A percentile compares a stretch with the other conserved stretches of the same genome.
phyloP scores from a whole-genome alignment of 2,329 filamentous ascomycete genomes.

The Phialocephala subalpina region DNA sequence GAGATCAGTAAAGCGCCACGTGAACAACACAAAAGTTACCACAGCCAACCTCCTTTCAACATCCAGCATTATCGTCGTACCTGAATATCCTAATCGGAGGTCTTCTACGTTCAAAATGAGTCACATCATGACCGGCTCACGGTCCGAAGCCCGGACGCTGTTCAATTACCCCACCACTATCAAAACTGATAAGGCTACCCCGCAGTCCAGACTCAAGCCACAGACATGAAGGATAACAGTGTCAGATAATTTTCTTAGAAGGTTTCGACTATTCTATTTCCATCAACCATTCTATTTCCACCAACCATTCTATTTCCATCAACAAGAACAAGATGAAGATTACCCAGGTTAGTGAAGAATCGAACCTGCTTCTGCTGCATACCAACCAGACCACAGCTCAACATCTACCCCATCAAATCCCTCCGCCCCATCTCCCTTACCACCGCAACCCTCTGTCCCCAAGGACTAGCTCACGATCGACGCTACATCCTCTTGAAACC shows the following conservation, averaged over 20 bases:
- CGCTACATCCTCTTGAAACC: slow-evolving; percentile 72
- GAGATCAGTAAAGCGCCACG: not conserved
- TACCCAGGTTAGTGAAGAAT: slow-evolving; percentile 15
- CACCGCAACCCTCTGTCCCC: slow-evolving; percentile 59
- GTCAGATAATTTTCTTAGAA: too few species aligned
- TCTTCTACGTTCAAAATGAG: not conserved
- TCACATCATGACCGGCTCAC: not conserved
- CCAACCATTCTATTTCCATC: not conserved
- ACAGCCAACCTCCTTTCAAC: not conserved
- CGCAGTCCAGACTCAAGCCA: not conserved
- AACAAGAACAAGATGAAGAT: slow-evolving; percentile 23
- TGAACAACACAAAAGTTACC: not conserved
- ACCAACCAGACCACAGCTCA: slow-evolving; percentile 54
- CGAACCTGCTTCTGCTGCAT: not conserved
- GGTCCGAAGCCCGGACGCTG: not conserved
- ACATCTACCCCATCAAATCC: slow-evolving; percentile 77
- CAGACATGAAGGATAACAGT: not conserved
- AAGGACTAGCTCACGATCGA: slow-evolving; percentile 71
- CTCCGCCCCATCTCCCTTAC: slow-evolving; percentile 65
- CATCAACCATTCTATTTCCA: too few species aligned
- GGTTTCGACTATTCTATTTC: too few species aligned
- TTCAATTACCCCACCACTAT: not conserved
- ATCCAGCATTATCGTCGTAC: not conserved
- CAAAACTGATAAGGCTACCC: not conserved
- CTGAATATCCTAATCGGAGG: not conserved